Base-by-base conservation (phyloP, 352 stramenopile species). In the Pythium plurisporium region DNA sequence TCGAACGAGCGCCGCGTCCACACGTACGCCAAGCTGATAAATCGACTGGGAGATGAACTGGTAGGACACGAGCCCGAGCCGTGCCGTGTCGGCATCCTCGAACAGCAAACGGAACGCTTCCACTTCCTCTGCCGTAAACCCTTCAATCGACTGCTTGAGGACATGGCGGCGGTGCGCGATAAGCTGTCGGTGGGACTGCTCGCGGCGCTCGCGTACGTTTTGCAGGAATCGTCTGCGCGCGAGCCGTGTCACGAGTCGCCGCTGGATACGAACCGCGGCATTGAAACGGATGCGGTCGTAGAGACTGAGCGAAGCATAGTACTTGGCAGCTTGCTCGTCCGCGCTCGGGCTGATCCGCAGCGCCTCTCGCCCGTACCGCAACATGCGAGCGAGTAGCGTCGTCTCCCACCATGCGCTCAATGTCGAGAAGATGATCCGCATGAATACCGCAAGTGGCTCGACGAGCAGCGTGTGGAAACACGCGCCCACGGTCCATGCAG, bases 211-310 rank as follows among this genome's bases (percentile, higher is more conserved):
- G 0, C 79, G 70, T 3, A 85, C 51, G 14, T 62, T 64, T 27
- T 74, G 59, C 2, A 89, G 45, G 55, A 86, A 91, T 3, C 77
- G 75, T 7, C 63, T 55, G 1, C 82, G 73, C 1, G 64, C 75
- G 17, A 86, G 59, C n/a, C 72, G 67, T 9, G 79, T 86, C 25
- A 87, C 55, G 46, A 89, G 56, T 0, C 76, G 72, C 15, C 75
- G 77, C 49, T 91, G 82, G 33, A 91, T 82, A 11, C 77, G 72
- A 10, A 87, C 76, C 0, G 82, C 74, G 5, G 79, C 77, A 45
- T 80, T 82, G 57, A 75, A 87, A 0, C 82, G 79, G 22, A 91
- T 82, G 33, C 72, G 75, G 41, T 87, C 76, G 64, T 89, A 91
- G 37, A 89, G 66, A 41, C 70, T 80, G 34, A 88, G 61, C 6